These are phyloP conservation scores for Cutaneotrichosporon spelunceum DNA, from an alignment of 1,284 basidiomycete genomes.

Conservation along the genomic window DNA sequence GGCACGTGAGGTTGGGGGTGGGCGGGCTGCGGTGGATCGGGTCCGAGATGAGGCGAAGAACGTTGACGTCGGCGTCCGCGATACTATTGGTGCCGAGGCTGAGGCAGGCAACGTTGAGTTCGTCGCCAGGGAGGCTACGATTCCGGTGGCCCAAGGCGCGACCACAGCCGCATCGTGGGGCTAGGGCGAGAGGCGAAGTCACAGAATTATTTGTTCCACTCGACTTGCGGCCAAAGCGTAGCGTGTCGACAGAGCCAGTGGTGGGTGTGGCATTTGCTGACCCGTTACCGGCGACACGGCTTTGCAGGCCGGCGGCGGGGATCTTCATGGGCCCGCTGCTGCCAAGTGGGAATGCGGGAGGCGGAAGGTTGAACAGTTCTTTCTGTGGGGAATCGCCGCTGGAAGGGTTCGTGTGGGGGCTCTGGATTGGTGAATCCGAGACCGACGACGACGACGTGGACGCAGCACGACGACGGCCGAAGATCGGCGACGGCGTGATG, in stretches of 20 bases:
- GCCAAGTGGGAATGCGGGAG: slow-evolving; percentile 40
- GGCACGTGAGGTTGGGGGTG: slow-evolving; percentile 19
- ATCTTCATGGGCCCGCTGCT: slow-evolving; percentile 46
- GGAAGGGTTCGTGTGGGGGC: slow-evolving; percentile 40
- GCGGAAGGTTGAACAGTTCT: slow-evolving; percentile 44
- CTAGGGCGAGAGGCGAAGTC: slow-evolving; percentile 45
- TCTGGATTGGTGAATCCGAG: slow-evolving; percentile 45
- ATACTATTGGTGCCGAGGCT: slow-evolving; percentile 33
- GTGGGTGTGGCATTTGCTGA: slow-evolving; percentile 19
- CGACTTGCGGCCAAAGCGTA: slow-evolving; percentile 47
- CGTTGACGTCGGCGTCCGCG: slow-evolving; percentile 17
- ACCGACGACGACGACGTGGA: slow-evolving; percentile 38
- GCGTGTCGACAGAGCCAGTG: slow-evolving; percentile 43
- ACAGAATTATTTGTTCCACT: slow-evolving; percentile 46
- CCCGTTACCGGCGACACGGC: slow-evolving; percentile 14
- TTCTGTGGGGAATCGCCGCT: slow-evolving; percentile 42
- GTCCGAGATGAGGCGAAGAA: slow-evolving; percentile 30
- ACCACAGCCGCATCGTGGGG: slow-evolving; percentile 46
- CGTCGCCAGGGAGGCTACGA: neutral
- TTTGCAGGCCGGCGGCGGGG: slow-evolving; percentile 24
- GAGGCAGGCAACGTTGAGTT: slow-evolving; percentile 30
- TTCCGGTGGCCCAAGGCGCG: slow-evolving; percentile 37
- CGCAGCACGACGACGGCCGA: slow-evolving; percentile 28
- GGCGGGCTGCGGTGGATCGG: slow-evolving; percentile 23
- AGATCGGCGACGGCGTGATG: slow-evolving; percentile 35